A percentile compares a stretch with the other conserved stretches of the same genome.
Evolutionary conservation across 2,329 filamentous ascomycete species (phyloP).

Genomic region (Colletotrichum sp.): DNA sequence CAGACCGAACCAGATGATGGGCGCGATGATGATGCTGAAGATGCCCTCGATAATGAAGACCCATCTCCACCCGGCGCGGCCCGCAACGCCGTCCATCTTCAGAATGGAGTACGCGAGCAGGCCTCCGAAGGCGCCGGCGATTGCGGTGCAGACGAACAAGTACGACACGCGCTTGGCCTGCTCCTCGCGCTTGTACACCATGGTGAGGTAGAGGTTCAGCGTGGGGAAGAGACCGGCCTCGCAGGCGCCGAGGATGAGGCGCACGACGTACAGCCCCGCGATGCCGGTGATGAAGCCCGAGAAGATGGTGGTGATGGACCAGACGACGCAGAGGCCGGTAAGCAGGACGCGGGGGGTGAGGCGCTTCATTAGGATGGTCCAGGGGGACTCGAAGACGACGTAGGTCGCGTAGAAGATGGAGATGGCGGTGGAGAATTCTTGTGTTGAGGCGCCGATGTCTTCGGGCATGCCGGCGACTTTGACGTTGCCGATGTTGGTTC

Average conservation of each 20-base stretch:
- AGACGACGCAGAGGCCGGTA: constrained; percentile 37
- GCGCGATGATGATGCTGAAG: constrained; percentile 44
- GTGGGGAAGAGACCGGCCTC: constrained; percentile 56
- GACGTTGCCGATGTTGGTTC: constrained; percentile 59
- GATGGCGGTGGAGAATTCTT: constrained; percentile 46
- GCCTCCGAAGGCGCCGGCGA: constrained; percentile 45
- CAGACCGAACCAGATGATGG: constrained; percentile 50
- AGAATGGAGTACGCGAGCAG: constrained; percentile 52
- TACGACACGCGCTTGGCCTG: constrained; percentile 34
- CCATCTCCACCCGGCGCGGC: constrained; percentile 45
- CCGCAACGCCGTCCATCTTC: constrained; percentile 48
- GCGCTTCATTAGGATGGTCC: constrained; percentile 35
- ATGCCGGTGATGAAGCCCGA: constrained; percentile 49
- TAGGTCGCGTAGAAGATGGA: constrained; percentile 56
- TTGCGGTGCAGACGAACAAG: constrained; percentile 55
- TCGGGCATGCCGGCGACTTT: constrained; percentile 49
- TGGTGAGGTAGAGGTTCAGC: constrained; percentile 41
- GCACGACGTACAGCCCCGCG: constrained; percentile 45
- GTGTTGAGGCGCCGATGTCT: constrained; percentile 43
- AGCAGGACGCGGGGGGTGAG: constrained; percentile 36
- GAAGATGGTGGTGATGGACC: constrained; percentile 53
- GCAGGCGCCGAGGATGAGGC: constrained; percentile 51
- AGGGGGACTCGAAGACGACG: constrained; percentile 45
- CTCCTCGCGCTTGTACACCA: constrained; percentile 41
- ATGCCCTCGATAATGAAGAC: constrained; percentile 57